Evolutionary conservation across 2,329 filamentous ascomycete genomes (phyloP).

Genomic region (Fusarium fujikuroi): DNA sequence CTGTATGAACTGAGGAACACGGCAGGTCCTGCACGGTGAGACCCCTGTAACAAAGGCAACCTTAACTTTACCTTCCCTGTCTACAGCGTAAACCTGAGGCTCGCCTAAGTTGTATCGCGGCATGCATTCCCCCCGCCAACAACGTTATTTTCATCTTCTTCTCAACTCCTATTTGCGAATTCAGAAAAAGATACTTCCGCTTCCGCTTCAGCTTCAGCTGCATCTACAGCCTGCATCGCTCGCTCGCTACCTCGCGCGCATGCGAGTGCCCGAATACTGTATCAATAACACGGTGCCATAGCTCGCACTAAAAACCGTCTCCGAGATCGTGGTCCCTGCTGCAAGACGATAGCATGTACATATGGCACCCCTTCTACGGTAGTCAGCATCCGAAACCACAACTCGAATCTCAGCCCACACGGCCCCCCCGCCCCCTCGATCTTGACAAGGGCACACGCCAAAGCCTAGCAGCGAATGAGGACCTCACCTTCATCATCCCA

Average conservation of each 20-base stretch:
- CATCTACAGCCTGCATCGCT: conserved; percentile 5
- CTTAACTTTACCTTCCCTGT: conserved; percentile 30
- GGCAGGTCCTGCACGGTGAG: background rate
- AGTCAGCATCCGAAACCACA: conserved; percentile 41
- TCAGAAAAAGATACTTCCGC: conserved; percentile 15
- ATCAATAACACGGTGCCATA: conserved; percentile 10
- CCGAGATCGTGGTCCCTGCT: conserved; percentile 25
- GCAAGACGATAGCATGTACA: background rate
- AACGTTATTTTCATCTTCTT: conserved; percentile 11
- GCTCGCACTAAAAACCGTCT: conserved; percentile 13
- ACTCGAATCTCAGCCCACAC: conserved; percentile 46
- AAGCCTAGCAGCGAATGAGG: conserved; percentile 27
- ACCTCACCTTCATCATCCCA: conserved; percentile 13
- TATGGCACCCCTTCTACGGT: conserved; percentile 30
- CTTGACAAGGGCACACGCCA: conserved; percentile 38
- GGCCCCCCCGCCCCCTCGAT: conserved; percentile 35
- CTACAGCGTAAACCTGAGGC: conserved; percentile 31
- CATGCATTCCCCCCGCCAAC: conserved; percentile 29
- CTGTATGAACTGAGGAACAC: background rate
- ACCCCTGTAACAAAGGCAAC: conserved; percentile 26
- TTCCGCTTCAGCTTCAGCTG: conserved; percentile 7
- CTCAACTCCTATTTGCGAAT: conserved; percentile 33
- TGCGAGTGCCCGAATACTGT: background rate
- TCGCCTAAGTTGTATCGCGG: conserved; percentile 34
- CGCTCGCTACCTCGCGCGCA: background rate